Evolutionary conservation across 306 rosid species (phyloP).

Genomic region (Ziziphus jujuba): DNA sequence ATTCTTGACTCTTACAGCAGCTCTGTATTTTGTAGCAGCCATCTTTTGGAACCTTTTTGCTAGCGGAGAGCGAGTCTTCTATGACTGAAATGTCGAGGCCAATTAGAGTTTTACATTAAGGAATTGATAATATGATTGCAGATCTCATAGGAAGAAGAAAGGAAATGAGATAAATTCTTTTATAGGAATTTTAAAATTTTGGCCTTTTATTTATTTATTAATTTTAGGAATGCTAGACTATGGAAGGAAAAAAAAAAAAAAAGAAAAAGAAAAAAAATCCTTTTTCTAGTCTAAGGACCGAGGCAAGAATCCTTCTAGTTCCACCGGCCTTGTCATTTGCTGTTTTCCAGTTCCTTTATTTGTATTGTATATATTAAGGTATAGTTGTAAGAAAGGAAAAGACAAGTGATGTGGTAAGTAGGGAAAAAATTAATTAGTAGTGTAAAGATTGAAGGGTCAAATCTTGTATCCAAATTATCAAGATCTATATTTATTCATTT

Average conservation of each 20-base stretch:
- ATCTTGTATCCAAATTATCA: too few species aligned
- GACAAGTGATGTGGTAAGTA: too few species aligned
- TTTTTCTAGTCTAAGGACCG: too few species aligned
- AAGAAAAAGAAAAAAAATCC: too few species aligned
- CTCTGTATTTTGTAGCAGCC: constrained; percentile 63
- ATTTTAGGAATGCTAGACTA: not conserved
- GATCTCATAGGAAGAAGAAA: not conserved
- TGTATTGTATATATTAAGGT: constrained; percentile 1
- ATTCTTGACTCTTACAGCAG: constrained; percentile 70
- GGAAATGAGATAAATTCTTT: not conserved
- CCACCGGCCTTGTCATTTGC: not conserved
- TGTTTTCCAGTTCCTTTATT: not conserved
- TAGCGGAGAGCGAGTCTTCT: constrained; percentile 73
- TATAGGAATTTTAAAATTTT: constrained; percentile 1
- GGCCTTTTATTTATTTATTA: too few species aligned
- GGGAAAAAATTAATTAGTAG: too few species aligned
- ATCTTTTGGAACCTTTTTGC: constrained; percentile 84
- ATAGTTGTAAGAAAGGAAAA: not conserved
- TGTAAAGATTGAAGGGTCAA: too few species aligned
- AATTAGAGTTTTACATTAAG: too few species aligned
- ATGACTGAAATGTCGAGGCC: constrained; percentile 17
- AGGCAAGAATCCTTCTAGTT: too few species aligned
- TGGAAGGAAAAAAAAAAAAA: too few species aligned
- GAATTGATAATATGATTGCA: too few species aligned
- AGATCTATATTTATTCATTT: too few species aligned